Evolutionary conservation across 73 alveolate genomes (phyloP), one percentile per base, ranked within the genome.

Genomic region (Effrenium voratum): DNA sequence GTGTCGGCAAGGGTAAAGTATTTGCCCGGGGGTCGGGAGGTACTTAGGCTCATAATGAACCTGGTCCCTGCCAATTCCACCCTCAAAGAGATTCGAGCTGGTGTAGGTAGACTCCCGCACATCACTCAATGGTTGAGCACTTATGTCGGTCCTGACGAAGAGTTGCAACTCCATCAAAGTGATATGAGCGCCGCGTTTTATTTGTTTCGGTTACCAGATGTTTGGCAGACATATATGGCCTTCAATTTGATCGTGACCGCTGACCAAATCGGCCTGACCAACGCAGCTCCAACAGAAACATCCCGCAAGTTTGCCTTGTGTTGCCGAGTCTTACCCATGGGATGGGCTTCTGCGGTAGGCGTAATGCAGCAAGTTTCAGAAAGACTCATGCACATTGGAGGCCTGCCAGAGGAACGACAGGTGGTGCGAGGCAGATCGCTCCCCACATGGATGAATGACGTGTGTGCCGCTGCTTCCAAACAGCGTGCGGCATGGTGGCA

Each of bases 101-200:
- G 38, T 3, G 36, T 30, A 1, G 28, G 28, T 22, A 43, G 8
- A 2, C 30, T 77, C 16, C 88, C 88, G 2, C 43, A 43, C 5
- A 77, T 77, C 24, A 77, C 66, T 16, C 16, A 41, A 2, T 77
- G 88, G 88, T 19, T 77, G 59, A 24, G 66, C 8, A 77, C 66
- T 1, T 34, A 6, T 43, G 49, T 44, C 4, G 88, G 26, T 1
- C 30, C 19, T 1, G 88, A 43, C 1, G 45, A 77, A 2, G 45
- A 43, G 43, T 5, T 77, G 1, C 16, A 43, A 5, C 2, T 77
- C 1, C 45, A 63, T 59, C 88, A 77, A 36, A 22, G 45, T 3
- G 88, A 77, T 26, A 77, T 77, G 88, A 3, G 36, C 47, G 26
- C 10, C 19, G 88, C 88, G 41, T 77, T 77, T 45, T 77, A 77